Evolutionary conservation across 164 flowering plant genomes (phyloP), one percentile per base, ranked within the genome.

Genomic region (Aristolochia fimbriata): DNA sequence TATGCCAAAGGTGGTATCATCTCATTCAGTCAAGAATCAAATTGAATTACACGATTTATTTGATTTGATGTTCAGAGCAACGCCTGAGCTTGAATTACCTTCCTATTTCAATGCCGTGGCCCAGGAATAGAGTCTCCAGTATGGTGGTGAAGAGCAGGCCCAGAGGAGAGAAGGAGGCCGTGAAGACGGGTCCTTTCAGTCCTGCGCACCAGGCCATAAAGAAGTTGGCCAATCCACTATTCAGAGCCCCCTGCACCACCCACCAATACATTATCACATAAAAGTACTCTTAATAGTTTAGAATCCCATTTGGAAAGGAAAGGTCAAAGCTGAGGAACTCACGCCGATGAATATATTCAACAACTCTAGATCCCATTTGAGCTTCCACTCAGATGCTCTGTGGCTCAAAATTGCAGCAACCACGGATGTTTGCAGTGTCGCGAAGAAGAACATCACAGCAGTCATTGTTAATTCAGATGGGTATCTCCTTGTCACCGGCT

Each of bases 381-480:
- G 66, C 47, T 31, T 33, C 71, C 71, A 68, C 10, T 62, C 50
- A 10, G 66, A 57, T 10, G 63, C 59, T 46, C 58, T 37, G 47
- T 64, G 63, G 63, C 37, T 68, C 12, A 59, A 15, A 47, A 53
- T n/a, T 14, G 24, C 55, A 51, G 71, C 67, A 25, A 68, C 14
- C 46, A 68, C 31, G 23, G 66, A 47, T 0, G 71, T 68, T 41
- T 68, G 71, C 51, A 68, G 23, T 4, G 63, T 59, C 24, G 59
- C 71, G 58, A 68, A 62, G 55, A 68, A 58, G 59, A 62, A 68
- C 71, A 68, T 63, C 24, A 68, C 58, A 12, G 63, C 48, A 13
- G 71, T 68, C 63, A 63, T 58, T 5, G 71, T 51, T 51, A 68
- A 54, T 43, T 68, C 71, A 10, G 71, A 62, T 24, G 67, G 71